phyloP scores from a whole-genome alignment of 495 filamentous ascomycete species.

The Daldinia grandis region DNA sequence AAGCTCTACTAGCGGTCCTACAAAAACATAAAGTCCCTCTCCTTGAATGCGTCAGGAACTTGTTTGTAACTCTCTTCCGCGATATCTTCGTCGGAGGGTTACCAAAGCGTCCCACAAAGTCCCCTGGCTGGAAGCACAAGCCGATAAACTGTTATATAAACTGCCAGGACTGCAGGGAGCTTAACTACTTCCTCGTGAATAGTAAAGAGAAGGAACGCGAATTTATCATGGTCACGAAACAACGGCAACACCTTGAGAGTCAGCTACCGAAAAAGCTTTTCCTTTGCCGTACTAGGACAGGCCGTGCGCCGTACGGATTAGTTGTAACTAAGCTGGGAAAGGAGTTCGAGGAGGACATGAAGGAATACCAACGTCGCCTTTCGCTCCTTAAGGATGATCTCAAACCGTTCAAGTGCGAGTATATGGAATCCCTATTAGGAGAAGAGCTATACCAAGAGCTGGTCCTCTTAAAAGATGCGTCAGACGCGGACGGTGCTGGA shows the following conservation, averaged over 20 bases:
- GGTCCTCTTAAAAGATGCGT: conserved; percentile 1
- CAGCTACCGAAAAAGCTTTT: background rate
- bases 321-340: conserved; percentile 11
- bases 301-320: background rate
- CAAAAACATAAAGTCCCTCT: conserved; percentile 1
- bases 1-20: background rate
- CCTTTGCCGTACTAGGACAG: background rate
- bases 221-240: background rate
- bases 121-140: conserved; percentile 4
- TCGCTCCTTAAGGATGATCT: background rate
- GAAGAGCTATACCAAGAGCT: conserved; percentile 16
- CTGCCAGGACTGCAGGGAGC: conserved; percentile 7
- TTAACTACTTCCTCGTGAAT: conserved; percentile 10
- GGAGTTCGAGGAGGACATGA: conserved; percentile 1
- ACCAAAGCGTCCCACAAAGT: conserved; percentile 1
- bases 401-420: conserved; percentile 1
- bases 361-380: background rate
- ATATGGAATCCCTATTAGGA: conserved; percentile 15
- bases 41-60: background rate
- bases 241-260: background rate
- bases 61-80: conserved; percentile 20
- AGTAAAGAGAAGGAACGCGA: background rate
- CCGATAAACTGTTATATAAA: background rate
- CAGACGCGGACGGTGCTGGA: background rate
- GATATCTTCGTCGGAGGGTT: background rate